Percentiles rank a stretch among this genome's conserved stretches.
These are phyloP conservation scores for Fusarium praegraminearum DNA, from an alignment of 2,329 filamentous ascomycete genomes.

Conservation along the genomic window DNA sequence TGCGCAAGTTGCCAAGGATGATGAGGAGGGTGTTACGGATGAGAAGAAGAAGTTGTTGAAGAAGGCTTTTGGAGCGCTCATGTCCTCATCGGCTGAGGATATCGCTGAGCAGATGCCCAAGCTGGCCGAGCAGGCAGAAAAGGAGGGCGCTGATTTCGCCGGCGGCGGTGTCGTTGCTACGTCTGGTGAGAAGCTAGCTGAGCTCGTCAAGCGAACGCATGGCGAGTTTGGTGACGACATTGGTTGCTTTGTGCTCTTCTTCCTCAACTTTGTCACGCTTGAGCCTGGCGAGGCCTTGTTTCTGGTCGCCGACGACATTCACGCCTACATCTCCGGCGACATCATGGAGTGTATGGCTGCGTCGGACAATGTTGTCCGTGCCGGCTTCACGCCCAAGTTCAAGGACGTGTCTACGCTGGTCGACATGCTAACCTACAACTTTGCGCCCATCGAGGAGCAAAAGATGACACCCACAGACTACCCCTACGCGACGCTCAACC, in stretches of 20 bases:
- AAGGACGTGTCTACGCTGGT: slow-evolving; percentile 93
- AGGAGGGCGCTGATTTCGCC: slow-evolving; percentile 79
- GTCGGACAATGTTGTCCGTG: slow-evolving; percentile 98
- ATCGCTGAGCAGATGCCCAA: slow-evolving; percentile 68
- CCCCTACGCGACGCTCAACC: slow-evolving; percentile 85
- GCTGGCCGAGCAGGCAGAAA: slow-evolving; percentile 77
- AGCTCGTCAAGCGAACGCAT: slow-evolving; percentile 82
- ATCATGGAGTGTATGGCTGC: slow-evolving; percentile 99
- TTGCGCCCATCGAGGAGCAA: slow-evolving; percentile 93
- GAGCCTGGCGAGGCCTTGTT: slow-evolving; percentile 94
- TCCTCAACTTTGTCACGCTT: slow-evolving; percentile 94
- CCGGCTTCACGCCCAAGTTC: slow-evolving; percentile 98
- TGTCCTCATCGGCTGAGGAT: slow-evolving; percentile 78
- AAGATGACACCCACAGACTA: slow-evolving; percentile 91
- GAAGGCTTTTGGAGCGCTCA: slow-evolving; percentile 79
- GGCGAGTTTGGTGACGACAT: slow-evolving; percentile 89
- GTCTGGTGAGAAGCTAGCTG: slow-evolving; percentile 75
- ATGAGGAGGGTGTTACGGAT: slow-evolving; percentile 56
- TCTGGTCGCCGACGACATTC: slow-evolving; percentile 95
- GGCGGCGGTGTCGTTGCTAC: slow-evolving; percentile 76
- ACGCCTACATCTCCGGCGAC: slow-evolving; percentile 92
- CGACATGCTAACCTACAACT: slow-evolving; percentile 93
- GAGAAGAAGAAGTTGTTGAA: slow-evolving; percentile 84
- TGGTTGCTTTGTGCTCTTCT: slow-evolving; percentile 94
- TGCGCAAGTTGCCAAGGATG: slow-evolving; percentile 59